Evolutionary conservation across 1,284 basidiomycete genomes (phyloP), one percentile per base, ranked within the genome.

Genomic region (Sporisorium exsertum): DNA sequence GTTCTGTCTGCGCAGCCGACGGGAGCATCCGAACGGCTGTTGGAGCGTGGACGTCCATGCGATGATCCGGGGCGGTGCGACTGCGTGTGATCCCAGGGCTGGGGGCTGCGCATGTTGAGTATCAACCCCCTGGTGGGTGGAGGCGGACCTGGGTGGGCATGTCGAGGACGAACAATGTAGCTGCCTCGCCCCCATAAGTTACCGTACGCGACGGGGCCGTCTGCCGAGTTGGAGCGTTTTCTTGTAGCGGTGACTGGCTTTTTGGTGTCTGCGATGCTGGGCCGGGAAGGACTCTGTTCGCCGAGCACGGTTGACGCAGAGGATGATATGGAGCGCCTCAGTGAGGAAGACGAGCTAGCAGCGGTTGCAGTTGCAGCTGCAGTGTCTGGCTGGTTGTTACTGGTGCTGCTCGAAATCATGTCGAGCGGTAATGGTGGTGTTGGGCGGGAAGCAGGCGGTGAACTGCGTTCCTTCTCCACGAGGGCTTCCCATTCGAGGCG

Each of bases 401-500:
- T 20, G 1, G n/a, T 7, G 43, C 20, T 51, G 16, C 26, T 12
- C 6, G 57, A 51, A 35, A 29, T 27, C 68, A 71, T 64, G 13
- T 53, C 37, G 57, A 58, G 20, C n/a, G 27, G 29, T 13, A 13
- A 22, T 18, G 37, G 22, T 22, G 35, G 37, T 45, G 54, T 29
- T 9, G 16, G 20, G 8, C 16, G 35, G 29, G 49, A 40, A 15
- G 57, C 35, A 26, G 68, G 13, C n/a, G 54, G 43, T 15, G 57
- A 33, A 15, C 50, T 51, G 24, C 29, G 22, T 22, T 62, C 42
- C 6, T 59, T 33, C 29, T 64, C 37, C 24, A 67, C 52, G 16
- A 72, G 64, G 9, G 70, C 70, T 53, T 70, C 72, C 64, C 63
- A 70, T 47, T 75, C 62, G 56, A 70, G 64, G 3, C 67, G 55